Evolutionary conservation across 139 green algal species (phyloP).

Genomic region (Chlorella ohadii): DNA sequence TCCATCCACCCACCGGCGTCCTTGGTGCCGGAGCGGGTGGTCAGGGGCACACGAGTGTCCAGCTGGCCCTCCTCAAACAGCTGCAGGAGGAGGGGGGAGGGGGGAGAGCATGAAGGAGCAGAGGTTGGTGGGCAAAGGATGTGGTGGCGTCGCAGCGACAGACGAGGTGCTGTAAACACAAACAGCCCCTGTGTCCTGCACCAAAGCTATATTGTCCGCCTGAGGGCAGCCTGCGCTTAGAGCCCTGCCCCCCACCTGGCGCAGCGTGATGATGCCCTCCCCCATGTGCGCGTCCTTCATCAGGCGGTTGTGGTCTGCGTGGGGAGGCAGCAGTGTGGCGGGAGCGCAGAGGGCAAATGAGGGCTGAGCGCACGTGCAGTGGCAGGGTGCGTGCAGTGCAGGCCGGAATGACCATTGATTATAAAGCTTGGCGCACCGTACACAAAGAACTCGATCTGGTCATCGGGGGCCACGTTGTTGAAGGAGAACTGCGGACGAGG

Average conservation of each 20-base stretch:
- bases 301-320: slow-evolving; percentile 40
- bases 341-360: too few relatives aligned
- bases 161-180: too few relatives aligned
- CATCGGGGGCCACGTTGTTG: slow-evolving; percentile 45
- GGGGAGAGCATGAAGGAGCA: background rate
- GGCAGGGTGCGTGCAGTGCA: too few relatives aligned
- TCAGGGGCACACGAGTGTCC: slow-evolving; percentile 42
- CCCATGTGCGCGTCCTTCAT: slow-evolving; percentile 46
- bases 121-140: background rate
- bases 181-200: too few relatives aligned
- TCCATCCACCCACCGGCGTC: slow-evolving; percentile 37
- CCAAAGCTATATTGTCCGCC: too few relatives aligned
- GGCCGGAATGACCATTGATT: too few relatives aligned
- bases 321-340: background rate
- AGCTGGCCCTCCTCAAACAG: slow-evolving; percentile 41
- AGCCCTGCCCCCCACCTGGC: slow-evolving; percentile 25
- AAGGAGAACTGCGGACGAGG: slow-evolving; percentile 30
- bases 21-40: slow-evolving; percentile 45
- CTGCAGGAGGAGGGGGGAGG: background rate
- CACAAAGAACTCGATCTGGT: slow-evolving; percentile 43
- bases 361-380: too few relatives aligned
- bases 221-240: background rate
- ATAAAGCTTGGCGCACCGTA: too few relatives aligned
- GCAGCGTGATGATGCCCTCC: slow-evolving; percentile 33
- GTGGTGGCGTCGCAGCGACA: too few relatives aligned